A percentile compares a stretch with the other conserved stretches of the same genome.
These are phyloP conservation scores for Linum trigynum DNA, from an alignment of 345 rosid species.

Conservation along the genomic window DNA sequence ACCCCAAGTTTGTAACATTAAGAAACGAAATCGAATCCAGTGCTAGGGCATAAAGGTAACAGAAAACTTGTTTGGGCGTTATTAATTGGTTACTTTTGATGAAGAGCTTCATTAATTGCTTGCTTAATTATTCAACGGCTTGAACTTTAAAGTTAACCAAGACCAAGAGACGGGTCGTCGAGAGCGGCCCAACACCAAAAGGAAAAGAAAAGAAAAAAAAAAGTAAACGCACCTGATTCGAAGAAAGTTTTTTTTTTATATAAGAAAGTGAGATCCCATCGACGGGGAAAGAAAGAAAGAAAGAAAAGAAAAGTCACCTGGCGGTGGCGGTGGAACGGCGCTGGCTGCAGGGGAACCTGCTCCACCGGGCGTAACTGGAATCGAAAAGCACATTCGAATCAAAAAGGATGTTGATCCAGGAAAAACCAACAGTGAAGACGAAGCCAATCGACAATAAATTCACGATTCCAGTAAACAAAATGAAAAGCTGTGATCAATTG, in stretches of 20 bases:
- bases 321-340: conserved; percentile 4
- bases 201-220: not conserved
- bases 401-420: not conserved
- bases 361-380: not conserved
- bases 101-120: not conserved
- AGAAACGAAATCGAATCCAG: too few relatives aligned
- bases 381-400: not conserved
- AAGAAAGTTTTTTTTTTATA: too few relatives aligned
- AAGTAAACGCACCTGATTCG: not conserved
- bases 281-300: not conserved
- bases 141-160: not conserved
- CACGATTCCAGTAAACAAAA: too few relatives aligned
- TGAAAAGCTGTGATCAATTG: not conserved
- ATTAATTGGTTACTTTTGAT: not conserved
- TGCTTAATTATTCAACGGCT: not conserved
- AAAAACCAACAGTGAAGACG: not conserved
- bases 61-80: not conserved
- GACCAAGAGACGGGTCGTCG: not conserved
- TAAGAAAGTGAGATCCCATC: not conserved
- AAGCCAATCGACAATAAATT: too few relatives aligned
- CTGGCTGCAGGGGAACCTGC: not conserved
- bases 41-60: not conserved
- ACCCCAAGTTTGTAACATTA: too few relatives aligned
- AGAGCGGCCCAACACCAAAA: not conserved
- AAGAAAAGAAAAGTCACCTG: conserved; percentile 4